These are phyloP conservation scores for Penicillium digitatum DNA, from an alignment of 2,329 filamentous ascomycete genomes.

Conservation along the genomic window DNA sequence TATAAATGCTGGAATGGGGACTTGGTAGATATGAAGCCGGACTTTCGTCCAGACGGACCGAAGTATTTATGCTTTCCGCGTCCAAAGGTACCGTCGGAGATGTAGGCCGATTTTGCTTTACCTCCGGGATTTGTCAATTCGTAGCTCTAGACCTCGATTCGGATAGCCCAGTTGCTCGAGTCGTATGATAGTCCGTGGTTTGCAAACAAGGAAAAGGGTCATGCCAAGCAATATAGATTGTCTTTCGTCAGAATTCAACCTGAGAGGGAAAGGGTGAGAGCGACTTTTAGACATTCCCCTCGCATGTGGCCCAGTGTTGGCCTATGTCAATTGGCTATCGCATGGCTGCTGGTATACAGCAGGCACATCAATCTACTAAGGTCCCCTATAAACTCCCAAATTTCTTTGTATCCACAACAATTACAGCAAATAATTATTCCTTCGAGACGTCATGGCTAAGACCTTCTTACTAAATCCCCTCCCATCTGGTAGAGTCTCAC, in stretches of 20 bases:
- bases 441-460: neutral
- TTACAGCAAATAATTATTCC: neutral
- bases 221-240: no score
- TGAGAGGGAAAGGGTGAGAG: no score
- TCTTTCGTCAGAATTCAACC: no score
- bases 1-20: neutral
- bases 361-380: neutral
- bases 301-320: no score
- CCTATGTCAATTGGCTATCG: neutral
- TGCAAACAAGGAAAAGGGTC: neutral
- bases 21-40: neutral
- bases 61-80: neutral
- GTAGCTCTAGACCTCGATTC: neutral
- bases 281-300: no score
- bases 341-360: neutral
- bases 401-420: neutral
- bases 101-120: neutral
- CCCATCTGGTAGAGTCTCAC: neutral
- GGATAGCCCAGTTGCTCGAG: neutral
- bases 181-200: neutral
- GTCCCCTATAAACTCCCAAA: neutral
- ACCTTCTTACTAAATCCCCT: neutral
- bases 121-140: slow-evolving; percentile 4
- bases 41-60: neutral
- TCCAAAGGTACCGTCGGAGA: neutral